A percentile compares a stretch with the other conserved stretches of the same genome.
Evolutionary conservation across 495 filamentous ascomycete genomes (phyloP).

Genomic region (Hypoxylon perforatum): DNA sequence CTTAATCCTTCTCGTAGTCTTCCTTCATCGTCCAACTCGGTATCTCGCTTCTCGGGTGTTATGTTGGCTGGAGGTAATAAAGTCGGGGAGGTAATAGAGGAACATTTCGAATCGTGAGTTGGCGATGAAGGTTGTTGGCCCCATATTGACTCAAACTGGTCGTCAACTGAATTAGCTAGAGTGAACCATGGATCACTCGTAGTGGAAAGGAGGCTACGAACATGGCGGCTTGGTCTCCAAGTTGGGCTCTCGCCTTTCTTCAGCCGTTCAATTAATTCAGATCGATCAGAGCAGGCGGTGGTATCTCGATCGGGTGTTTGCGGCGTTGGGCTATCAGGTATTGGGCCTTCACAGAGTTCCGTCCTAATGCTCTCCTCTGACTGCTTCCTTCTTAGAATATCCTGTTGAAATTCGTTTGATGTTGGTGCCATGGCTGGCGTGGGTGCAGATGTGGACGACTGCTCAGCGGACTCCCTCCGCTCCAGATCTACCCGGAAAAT

Average conservation of each 20-base stretch:
- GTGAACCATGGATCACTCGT: neutral
- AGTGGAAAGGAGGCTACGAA: slow-evolving; percentile 46
- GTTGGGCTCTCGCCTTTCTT: slow-evolving; percentile 83
- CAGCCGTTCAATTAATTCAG: slow-evolving; percentile 83
- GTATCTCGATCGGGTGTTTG: slow-evolving; percentile 45
- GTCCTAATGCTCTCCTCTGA: slow-evolving; percentile 66
- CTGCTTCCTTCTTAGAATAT: slow-evolving; percentile 44
- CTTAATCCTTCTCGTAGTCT: slow-evolving; percentile 59
- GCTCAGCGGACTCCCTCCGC: slow-evolving; percentile 46
- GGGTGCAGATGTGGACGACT: neutral
- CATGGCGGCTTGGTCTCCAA: slow-evolving; percentile 75
- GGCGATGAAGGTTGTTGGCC: slow-evolving; percentile 45
- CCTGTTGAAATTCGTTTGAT: slow-evolving; percentile 4
- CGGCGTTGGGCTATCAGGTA: slow-evolving; percentile 54
- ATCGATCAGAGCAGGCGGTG: slow-evolving; percentile 65
- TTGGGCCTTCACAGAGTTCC: slow-evolving; percentile 66
- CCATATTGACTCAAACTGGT: slow-evolving; percentile 55
- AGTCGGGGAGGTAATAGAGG: slow-evolving; percentile 45
- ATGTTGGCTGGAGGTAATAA: slow-evolving; percentile 55
- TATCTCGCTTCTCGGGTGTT: slow-evolving; percentile 54
- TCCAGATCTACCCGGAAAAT: slow-evolving; percentile 65
- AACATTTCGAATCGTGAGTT: slow-evolving; percentile 50
- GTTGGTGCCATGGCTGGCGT: slow-evolving; percentile 33
- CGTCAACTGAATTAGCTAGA: slow-evolving; percentile 20
- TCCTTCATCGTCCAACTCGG: slow-evolving; percentile 41